phyloP scores from a whole-genome alignment of 345 rosid species.

The Eucalyptus lansdowneana region DNA sequence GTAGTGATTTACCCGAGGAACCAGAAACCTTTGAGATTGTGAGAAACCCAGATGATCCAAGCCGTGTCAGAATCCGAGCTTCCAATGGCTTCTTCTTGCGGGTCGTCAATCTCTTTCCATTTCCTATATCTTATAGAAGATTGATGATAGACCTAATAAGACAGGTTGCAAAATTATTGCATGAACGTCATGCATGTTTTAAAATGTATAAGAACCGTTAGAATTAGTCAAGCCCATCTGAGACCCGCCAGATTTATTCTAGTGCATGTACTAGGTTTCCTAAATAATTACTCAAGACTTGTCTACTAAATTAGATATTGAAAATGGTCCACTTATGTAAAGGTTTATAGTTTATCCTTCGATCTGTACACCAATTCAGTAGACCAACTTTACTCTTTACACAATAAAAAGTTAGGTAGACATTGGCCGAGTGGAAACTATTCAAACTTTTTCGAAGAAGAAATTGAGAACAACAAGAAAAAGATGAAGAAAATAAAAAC shows the following conservation, averaged over 20 bases:
- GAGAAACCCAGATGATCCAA: constrained; percentile 7
- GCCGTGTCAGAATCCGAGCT: constrained; percentile 36
- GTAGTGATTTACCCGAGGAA: not conserved
- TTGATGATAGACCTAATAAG: not conserved
- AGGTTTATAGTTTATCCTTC: not conserved
- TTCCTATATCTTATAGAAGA: not conserved
- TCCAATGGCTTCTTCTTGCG: constrained; percentile 37
- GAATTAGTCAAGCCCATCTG: not conserved
- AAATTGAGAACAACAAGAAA: not conserved
- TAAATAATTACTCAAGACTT: not conserved
- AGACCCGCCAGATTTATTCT: not conserved
- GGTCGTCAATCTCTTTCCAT: constrained; percentile 3
- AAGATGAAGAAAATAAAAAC: not conserved
- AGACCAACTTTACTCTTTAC: not conserved
- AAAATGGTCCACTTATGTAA: not conserved
- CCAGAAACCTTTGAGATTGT: constrained; percentile 35
- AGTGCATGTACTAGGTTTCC: not conserved
- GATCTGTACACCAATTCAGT: not conserved
- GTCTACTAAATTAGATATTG: not conserved
- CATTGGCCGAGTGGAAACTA: not conserved
- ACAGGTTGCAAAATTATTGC: not conserved
- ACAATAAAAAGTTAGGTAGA: not conserved
- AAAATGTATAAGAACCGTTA: not conserved
- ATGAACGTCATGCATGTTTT: not conserved
- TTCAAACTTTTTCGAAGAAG: not conserved